Evolutionary conservation across 108 stramenopile species (phyloP).

Genomic region (Cyclotella sp.): DNA sequence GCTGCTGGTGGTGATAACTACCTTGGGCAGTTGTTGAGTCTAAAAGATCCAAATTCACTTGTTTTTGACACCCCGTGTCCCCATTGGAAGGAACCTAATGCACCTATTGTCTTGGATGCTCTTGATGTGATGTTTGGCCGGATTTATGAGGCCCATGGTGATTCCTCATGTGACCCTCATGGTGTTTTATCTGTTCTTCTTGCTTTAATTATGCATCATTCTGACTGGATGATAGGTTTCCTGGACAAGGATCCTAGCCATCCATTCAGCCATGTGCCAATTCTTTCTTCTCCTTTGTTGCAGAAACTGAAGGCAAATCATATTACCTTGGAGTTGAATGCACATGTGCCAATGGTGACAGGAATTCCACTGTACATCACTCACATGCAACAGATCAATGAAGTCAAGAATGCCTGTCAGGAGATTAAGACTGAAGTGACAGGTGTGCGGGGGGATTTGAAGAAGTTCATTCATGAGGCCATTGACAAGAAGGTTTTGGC

Average conservation of each 20-base stretch:
- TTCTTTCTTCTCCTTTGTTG: conserved; percentile 24
- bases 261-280: conserved; percentile 18
- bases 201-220: conserved; percentile 49
- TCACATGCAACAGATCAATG: not conserved
- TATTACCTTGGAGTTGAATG: conserved; percentile 33
- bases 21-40: conserved; percentile 44
- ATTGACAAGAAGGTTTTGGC: conserved; percentile 1
- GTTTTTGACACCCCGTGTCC: conserved; percentile 44
- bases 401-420: not conserved
- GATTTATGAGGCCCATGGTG: conserved; percentile 4
- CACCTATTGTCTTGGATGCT: not conserved
- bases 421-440: not conserved
- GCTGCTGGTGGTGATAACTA: conserved; percentile 50
- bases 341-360: conserved; percentile 33
- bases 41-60: conserved; percentile 29
- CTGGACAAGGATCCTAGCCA: conserved; percentile 24
- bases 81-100: conserved; percentile 22
- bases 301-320: conserved; percentile 28
- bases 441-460: not conserved
- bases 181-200: conserved; percentile 25
- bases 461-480: not conserved
- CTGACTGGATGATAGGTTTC: conserved; percentile 18
- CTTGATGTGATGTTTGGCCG: not conserved
- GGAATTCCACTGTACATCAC: conserved; percentile 46
- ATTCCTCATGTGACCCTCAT: conserved; percentile 16